Percentiles rank a stretch among this genome's conserved stretches.
These are phyloP conservation scores for Pichia sp. DNA, from an alignment of 1,139 yeast species.

Conservation along the genomic window DNA sequence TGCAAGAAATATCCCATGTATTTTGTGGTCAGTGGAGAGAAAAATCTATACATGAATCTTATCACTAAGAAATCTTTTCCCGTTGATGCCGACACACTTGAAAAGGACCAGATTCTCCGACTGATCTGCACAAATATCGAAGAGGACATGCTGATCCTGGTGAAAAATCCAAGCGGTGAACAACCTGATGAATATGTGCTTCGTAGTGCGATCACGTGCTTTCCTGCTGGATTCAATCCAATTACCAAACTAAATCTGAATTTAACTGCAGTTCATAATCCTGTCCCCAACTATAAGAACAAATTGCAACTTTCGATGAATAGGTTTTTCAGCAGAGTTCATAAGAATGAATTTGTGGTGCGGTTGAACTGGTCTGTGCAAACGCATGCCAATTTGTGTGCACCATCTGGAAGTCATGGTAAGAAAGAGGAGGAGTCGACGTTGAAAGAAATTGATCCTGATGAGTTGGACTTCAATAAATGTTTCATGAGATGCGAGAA, in stretches of 20 bases:
- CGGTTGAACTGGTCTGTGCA: background rate
- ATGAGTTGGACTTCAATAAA: slow-evolving; percentile 1
- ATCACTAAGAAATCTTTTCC: background rate
- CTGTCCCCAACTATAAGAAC: background rate
- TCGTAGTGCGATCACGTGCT: background rate
- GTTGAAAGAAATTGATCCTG: background rate
- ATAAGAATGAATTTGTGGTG: background rate
- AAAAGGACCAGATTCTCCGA: background rate
- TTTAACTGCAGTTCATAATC: background rate
- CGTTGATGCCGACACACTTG: background rate
- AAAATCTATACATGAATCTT: background rate
- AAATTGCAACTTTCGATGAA: slow-evolving; percentile 6
- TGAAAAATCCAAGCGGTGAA: background rate
- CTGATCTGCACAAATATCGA: background rate
- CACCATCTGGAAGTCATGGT: background rate
- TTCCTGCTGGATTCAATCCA: background rate
- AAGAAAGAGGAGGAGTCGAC: background rate
- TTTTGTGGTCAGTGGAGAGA: background rate
- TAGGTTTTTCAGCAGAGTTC: background rate
- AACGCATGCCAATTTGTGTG: background rate
- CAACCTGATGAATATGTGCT: slow-evolving; percentile 2
- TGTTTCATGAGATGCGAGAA: slow-evolving; percentile 1
- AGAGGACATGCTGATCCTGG: background rate
- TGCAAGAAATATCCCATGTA: background rate
- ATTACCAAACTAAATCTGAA: background rate